phyloP scores from a whole-genome alignment of 768 basidiomycete species.

The Mycena crocata region DNA sequence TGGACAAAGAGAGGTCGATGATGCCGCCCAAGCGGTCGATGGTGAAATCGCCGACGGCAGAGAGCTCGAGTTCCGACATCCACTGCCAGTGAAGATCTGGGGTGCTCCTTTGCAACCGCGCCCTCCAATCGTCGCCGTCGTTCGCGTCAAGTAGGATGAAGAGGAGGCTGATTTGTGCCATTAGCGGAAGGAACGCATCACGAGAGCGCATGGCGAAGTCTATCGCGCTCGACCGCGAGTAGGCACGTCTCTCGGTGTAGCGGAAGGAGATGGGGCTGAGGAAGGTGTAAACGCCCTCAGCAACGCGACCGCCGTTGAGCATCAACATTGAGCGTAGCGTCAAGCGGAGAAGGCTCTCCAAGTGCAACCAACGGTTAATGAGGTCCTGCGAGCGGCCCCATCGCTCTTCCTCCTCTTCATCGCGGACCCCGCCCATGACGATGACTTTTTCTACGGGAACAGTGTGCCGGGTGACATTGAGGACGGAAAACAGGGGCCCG shows the following conservation, averaged over 20 bases:
- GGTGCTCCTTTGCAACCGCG: not conserved
- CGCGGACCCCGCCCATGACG: not conserved
- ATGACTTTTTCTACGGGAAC: conserved; percentile 15
- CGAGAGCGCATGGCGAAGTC: conserved; percentile 21
- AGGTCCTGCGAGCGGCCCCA: conserved; percentile 20
- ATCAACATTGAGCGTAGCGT: conserved; percentile 12
- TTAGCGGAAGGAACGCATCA: conserved; percentile 28
- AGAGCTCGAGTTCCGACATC: conserved; percentile 23
- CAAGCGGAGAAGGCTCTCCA: conserved; percentile 26
- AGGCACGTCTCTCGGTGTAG: conserved; percentile 20
- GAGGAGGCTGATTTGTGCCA: conserved; percentile 20
- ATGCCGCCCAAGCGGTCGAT: conserved; percentile 28
- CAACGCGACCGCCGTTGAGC: conserved; percentile 11
- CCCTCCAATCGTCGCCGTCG: conserved; percentile 18
- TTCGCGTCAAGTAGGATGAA: conserved; percentile 22
- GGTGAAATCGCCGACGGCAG: conserved; percentile 18
- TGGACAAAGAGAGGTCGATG: conserved; percentile 21
- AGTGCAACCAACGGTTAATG: conserved; percentile 18
- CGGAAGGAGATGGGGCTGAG: conserved; percentile 13
- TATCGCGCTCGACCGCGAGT: conserved; percentile 6
- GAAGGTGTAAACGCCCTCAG: conserved; percentile 12
- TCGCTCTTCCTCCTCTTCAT: not conserved
- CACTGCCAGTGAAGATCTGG: conserved; percentile 19
- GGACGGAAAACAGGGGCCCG: conserved; percentile 19
- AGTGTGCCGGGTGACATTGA: conserved; percentile 14